phyloP scores from a whole-genome alignment of 768 basidiomycete species.

The Hemileccinum rubropunctum region DNA sequence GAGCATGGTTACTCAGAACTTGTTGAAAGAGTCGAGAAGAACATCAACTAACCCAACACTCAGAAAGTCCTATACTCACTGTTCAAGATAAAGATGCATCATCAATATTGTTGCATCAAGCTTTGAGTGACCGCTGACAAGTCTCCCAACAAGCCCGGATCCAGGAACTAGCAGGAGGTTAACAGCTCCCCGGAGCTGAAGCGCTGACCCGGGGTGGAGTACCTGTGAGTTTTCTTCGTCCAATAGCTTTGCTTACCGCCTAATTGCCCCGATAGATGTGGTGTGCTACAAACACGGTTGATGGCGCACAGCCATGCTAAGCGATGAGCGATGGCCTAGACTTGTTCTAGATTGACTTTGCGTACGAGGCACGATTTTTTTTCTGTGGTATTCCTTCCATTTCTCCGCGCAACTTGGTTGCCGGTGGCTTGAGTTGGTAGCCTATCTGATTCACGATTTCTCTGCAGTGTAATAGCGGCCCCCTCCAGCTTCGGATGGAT shows the following conservation, averaged over 20 bases:
- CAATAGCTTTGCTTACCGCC: no score
- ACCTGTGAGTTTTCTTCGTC: background rate
- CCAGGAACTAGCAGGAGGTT: background rate
- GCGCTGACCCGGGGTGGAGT: background rate
- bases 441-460: background rate
- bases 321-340: no score
- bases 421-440: background rate
- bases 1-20: no score
- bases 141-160: background rate
- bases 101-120: no score
- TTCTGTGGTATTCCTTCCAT: background rate
- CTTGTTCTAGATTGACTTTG: background rate
- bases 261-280: no score
- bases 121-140: background rate
- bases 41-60: no score
- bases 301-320: no score
- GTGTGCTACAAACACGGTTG: no score
- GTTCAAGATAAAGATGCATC: no score
- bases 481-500: slow-evolving; percentile 7
- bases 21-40: no score
- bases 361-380: background rate
- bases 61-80: background rate
- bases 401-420: slow-evolving; percentile 3
- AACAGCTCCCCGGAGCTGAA: background rate
- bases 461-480: background rate